Evolutionary conservation across 257 asterid species (phyloP).

Genomic region (Rauvolfia tetraphylla): DNA sequence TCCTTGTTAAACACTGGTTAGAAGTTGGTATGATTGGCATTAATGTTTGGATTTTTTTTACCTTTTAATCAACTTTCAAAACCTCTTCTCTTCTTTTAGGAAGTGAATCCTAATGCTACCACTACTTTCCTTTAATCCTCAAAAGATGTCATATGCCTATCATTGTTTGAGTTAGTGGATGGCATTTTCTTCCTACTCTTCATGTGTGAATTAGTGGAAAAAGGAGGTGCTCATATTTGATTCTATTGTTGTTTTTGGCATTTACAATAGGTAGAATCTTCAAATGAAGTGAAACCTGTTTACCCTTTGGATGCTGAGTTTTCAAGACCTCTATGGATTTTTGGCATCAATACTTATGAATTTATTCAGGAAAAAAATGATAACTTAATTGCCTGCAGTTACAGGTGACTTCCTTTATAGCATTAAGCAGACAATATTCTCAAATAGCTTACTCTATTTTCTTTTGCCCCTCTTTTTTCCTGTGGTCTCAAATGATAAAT

Average conservation of each 20-base stretch:
- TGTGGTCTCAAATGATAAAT: slow-evolving; percentile 16
- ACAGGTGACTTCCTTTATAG: slow-evolving; percentile 47
- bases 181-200: background rate
- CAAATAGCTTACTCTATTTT: background rate
- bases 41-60: background rate
- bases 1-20: background rate
- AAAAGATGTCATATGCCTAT: background rate
- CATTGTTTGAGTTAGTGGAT: background rate
- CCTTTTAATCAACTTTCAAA: background rate
- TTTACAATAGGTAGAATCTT: slow-evolving; percentile 62
- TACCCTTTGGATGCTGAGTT: slow-evolving; percentile 78
- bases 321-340: slow-evolving; percentile 84
- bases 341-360: slow-evolving; percentile 83
- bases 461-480: background rate
- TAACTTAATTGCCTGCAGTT: slow-evolving; percentile 73
- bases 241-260: background rate
- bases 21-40: background rate
- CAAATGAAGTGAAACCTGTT: slow-evolving; percentile 69
- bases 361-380: slow-evolving; percentile 46
- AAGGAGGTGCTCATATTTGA: background rate
- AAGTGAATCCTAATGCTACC: background rate
- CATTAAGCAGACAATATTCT: background rate
- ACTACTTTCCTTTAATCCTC: background rate
- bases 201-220: background rate
- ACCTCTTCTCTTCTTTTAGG: background rate